Base-by-base conservation (phyloP, 805 yeast species). In the Candida vartiovaarae region DNA sequence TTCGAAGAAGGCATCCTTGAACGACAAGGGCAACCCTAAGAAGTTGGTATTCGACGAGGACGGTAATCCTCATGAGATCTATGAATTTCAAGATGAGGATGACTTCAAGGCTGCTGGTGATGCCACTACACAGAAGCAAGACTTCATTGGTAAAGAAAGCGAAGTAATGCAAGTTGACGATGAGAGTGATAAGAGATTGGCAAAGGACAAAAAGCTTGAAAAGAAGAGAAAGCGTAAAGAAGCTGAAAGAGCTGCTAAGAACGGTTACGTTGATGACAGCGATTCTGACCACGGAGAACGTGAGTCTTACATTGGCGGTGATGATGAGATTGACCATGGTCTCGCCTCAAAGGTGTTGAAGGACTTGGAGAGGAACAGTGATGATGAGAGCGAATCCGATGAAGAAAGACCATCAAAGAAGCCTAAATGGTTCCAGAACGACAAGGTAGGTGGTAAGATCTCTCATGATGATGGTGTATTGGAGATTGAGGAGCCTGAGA, bases 31-130 rank as follows among this genome's bases (percentile, higher is more conserved):
- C 1, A 75, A 78, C 45, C 83, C 96, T 15, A 78, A 84, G 23
- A 93, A 89, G 61, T 62, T 91, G 53, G 72, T 76, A 43, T 93
- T 91, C 59, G 99, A 93, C 59, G 99, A 93, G 49, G 97, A 91
- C 3, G 99, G 99, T 27, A 73, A 71, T 5, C 83, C 98, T 0
- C 98, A 91, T 63, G 85, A 95, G 8, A 70, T 91, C 5, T 93
- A 93, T 59, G 98, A 91, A 65, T 71, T 93, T 47, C 89, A 87
- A 60, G 86, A 84, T 53, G 97, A 88, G 64, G 93, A 81, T 34
- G 95, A 85, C 46, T 93, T 93, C 75, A 74, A 64, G 49, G 78
- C 75, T 49, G 71, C 68, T 32, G 90, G 86, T 35, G 84, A 78
- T 54, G 89, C 90, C 2, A 68, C 67, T 41, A 65, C 60, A 8